These are phyloP conservation scores for Cladosporium sp. DNA, from an alignment of 2,329 filamentous ascomycete species.

Conservation along the genomic window DNA sequence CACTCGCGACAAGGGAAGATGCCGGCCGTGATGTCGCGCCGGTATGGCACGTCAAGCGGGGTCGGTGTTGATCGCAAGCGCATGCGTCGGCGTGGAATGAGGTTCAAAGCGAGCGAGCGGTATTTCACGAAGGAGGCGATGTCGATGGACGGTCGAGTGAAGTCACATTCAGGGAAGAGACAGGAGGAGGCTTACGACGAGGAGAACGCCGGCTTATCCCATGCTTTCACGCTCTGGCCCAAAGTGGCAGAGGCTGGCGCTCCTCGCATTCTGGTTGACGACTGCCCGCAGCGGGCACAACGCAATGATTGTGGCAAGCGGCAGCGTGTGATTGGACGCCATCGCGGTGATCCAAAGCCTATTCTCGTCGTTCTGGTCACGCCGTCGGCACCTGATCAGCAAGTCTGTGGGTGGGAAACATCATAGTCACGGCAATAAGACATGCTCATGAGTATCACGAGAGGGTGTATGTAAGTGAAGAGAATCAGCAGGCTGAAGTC, in stretches of 20 bases:
- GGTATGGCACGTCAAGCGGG: background rate
- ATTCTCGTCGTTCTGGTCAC: background rate
- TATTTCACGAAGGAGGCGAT: background rate
- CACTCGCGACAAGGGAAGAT: no score
- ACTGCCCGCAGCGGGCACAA: background rate
- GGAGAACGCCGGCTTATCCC: slow-evolving; percentile 1
- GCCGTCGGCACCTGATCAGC: background rate
- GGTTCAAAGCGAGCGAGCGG: background rate
- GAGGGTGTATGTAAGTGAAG: background rate
- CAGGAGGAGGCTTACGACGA: slow-evolving; percentile 4
- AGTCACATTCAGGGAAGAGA: background rate
- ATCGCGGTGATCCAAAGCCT: background rate
- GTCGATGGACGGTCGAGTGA: background rate
- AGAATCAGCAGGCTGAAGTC: background rate
- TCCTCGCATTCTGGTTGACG: slow-evolving; percentile 4
- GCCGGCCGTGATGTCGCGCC: background rate
- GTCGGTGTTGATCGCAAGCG: slow-evolving; percentile 5
- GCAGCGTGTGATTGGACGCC: slow-evolving; percentile 8
- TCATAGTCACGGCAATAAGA: background rate
- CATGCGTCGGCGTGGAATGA: background rate
- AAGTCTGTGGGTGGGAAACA: background rate
- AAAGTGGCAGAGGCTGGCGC: slow-evolving; percentile 3
- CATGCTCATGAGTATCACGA: background rate
- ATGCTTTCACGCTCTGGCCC: background rate
- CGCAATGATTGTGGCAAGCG: slow-evolving; percentile 1